Percentiles rank a stretch among this genome's conserved stretches.
Evolutionary conservation across 2,329 filamentous ascomycete genomes (phyloP).

Genomic region (Hymenoscyphus fraxineus): DNA sequence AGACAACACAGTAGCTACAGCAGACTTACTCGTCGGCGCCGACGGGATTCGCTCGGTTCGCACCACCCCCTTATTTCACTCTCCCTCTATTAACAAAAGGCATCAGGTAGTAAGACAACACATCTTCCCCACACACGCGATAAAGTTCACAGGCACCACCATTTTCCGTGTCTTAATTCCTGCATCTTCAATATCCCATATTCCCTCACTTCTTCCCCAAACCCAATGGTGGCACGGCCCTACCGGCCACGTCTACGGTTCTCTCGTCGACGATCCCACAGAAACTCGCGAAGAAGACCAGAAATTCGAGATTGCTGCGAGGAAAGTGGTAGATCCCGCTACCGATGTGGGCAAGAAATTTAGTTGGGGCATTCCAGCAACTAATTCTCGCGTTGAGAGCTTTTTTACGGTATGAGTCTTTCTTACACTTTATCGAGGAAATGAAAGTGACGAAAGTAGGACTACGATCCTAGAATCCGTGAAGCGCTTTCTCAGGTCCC

Average conservation of each 20-base stretch:
- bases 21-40: constrained; percentile 48
- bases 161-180: constrained; percentile 46
- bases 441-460: constrained; percentile 9
- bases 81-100: neutral
- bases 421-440: neutral
- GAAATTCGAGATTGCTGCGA: constrained; percentile 39
- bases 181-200: constrained; percentile 34
- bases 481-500: constrained; percentile 39
- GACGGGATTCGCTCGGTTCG: constrained; percentile 49
- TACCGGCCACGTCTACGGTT: constrained; percentile 41
- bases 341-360: constrained; percentile 33
- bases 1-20: constrained; percentile 40
- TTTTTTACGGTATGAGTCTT: constrained; percentile 33
- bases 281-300: constrained; percentile 29
- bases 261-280: constrained; percentile 36
- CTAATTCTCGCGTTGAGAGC: constrained; percentile 37
- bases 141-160: constrained; percentile 47
- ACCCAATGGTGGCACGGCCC: constrained; percentile 45
- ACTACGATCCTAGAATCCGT: constrained; percentile 40
- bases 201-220: constrained; percentile 29
- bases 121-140: constrained; percentile 41
- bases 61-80: neutral
- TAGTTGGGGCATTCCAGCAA: constrained; percentile 39
- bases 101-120: constrained; percentile 40
- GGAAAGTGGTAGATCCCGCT: constrained; percentile 35